These are phyloP conservation scores for Astrothelium macrocarpum DNA, from an alignment of 495 filamentous ascomycete species.

Conservation along the genomic window DNA sequence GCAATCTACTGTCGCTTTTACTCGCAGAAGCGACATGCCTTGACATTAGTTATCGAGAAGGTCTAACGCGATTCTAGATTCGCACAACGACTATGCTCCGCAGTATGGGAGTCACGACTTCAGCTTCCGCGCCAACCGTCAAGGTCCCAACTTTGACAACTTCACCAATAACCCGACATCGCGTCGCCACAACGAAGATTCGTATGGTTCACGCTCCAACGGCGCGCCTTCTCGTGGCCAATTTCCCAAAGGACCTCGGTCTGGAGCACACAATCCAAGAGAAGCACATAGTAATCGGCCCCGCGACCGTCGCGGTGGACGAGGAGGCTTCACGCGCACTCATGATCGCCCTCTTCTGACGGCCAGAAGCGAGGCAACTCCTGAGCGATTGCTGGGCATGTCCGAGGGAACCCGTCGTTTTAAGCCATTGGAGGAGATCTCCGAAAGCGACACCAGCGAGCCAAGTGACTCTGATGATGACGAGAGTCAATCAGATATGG, in stretches of 20 bases:
- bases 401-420: conserved; percentile 18
- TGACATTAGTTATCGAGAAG: not conserved
- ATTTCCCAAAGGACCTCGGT: not conserved
- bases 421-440: conserved; percentile 50
- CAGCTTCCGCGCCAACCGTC: not conserved
- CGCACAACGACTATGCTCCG: not conserved
- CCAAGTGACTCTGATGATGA: conserved; percentile 43
- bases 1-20: not conserved
- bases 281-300: not conserved
- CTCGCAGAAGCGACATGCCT: not conserved
- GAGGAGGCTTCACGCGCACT: not conserved
- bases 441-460: conserved; percentile 60
- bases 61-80: too few relatives aligned
- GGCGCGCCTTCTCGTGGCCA: not conserved
- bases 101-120: not conserved
- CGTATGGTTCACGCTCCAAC: not conserved
- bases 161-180: not conserved
- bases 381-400: conserved; percentile 30
- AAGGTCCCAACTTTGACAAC: not conserved
- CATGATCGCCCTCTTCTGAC: not conserved
- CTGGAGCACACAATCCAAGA: not conserved
- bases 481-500: conserved; percentile 29
- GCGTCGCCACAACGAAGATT: too few relatives aligned
- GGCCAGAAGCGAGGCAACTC: conserved; percentile 17
- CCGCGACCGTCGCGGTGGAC: not conserved